Evolutionary conservation across 1,139 yeast species (phyloP).

Genomic region (Pichia sp.): DNA sequence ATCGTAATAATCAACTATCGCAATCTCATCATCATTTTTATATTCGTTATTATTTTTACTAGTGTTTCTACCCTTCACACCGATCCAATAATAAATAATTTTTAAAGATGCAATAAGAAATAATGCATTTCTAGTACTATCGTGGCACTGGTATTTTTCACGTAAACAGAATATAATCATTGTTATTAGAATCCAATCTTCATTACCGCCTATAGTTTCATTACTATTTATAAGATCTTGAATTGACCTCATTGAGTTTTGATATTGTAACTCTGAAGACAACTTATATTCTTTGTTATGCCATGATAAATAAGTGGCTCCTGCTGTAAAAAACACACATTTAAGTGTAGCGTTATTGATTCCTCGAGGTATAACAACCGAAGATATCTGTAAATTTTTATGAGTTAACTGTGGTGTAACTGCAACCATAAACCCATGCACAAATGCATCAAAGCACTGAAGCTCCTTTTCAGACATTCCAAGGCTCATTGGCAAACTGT

Average conservation of each 20-base stretch:
- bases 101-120: conserved; percentile 2
- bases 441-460: conserved; percentile 31
- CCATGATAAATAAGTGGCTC: conserved; percentile 24
- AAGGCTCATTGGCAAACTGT: not conserved
- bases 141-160: conserved; percentile 5
- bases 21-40: not conserved
- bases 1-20: not conserved
- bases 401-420: conserved; percentile 15
- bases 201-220: not conserved
- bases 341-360: conserved; percentile 17
- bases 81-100: conserved; percentile 2
- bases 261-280: conserved; percentile 1
- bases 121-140: not conserved
- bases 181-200: conserved; percentile 3
- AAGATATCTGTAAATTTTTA: not conserved
- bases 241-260: not conserved
- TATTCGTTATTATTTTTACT: not conserved
- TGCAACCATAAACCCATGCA: conserved; percentile 34
- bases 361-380: conserved; percentile 4
- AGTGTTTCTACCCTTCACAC: not conserved
- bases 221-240: not conserved
- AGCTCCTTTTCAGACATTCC: conserved; percentile 21
- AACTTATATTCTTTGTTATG: not conserved
- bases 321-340: conserved; percentile 34
- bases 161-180: conserved; percentile 1